Conservation (phyloP, 306 rosid species). For the Neltuma alba region DNA sequence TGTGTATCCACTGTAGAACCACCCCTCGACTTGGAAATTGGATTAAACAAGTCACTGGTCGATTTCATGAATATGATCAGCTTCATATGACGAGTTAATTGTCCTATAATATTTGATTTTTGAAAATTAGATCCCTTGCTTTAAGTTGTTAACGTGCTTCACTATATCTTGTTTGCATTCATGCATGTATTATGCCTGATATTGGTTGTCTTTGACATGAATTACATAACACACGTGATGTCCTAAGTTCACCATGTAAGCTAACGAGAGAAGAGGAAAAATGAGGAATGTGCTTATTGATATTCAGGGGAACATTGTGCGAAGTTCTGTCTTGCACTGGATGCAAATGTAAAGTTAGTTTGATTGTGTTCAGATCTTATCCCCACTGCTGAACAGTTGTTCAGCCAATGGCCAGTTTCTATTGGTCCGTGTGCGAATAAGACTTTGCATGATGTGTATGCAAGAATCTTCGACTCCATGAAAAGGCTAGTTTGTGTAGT, state of each 20-base stretch:
- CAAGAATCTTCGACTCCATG: not conserved
- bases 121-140: not conserved
- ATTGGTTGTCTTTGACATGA: conserved; percentile 12
- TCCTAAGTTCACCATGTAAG: not conserved
- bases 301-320: not conserved
- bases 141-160: conserved; percentile 7
- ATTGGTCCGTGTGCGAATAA: not conserved
- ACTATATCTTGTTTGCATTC: not conserved
- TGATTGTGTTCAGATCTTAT: not conserved
- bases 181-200: not conserved
- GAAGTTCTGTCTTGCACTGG: not conserved
- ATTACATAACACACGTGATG: not conserved
- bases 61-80: not conserved
- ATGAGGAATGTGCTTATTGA: not conserved
- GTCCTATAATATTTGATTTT: not conserved
- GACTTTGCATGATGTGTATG: not conserved
- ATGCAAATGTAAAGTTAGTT: not conserved
- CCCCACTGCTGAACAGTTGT: not conserved
- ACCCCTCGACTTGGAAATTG: not conserved
- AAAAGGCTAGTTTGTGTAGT: not conserved
- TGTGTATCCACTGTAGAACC: not conserved
- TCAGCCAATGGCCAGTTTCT: not conserved
- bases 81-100: not conserved
- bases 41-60: not conserved
- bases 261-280: conserved; percentile 1